Evolutionary conservation across 352 stramenopile species (phyloP).

Genomic region (Globisporangium spiculum): DNA sequence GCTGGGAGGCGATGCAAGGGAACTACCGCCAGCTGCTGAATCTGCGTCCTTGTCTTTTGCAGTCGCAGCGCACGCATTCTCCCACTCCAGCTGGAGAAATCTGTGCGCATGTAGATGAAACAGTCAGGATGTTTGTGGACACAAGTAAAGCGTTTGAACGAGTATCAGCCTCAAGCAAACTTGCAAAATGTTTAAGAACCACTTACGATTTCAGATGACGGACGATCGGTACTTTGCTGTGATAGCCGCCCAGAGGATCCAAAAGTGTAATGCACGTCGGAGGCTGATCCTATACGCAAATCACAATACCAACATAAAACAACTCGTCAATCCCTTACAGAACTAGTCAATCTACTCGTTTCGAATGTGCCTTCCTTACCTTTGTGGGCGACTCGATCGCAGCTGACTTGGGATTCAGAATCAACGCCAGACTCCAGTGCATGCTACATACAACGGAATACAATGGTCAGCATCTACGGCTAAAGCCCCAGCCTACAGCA

Average conservation of each 20-base stretch:
- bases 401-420: slow-evolving; percentile 62
- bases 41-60: slow-evolving; percentile 9
- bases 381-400: slow-evolving; percentile 28
- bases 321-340: neutral
- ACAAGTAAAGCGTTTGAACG: neutral
- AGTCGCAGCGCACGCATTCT: slow-evolving; percentile 23
- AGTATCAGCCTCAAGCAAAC: neutral
- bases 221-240: slow-evolving; percentile 53
- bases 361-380: slow-evolving; percentile 4
- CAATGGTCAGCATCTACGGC: neutral
- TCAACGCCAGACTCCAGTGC: slow-evolving; percentile 82
- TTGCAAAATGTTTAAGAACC: neutral
- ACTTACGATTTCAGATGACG: slow-evolving; percentile 59
- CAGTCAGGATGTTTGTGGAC: neutral
- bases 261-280: slow-evolving; percentile 61
- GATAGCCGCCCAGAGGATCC: slow-evolving; percentile 70
- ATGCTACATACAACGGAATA: slow-evolving; percentile 36
- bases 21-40: neutral
- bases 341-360: neutral
- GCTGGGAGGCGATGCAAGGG: slow-evolving; percentile 8
- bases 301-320: neutral
- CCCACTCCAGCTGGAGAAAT: slow-evolving; percentile 55
- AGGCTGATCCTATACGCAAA: slow-evolving; percentile 25
- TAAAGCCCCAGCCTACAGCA: neutral
- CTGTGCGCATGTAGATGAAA: slow-evolving; percentile 17